Conservation (phyloP, 2,329 filamentous ascomycete genomes). For the Ceratocystis eucalypticola region DNA sequence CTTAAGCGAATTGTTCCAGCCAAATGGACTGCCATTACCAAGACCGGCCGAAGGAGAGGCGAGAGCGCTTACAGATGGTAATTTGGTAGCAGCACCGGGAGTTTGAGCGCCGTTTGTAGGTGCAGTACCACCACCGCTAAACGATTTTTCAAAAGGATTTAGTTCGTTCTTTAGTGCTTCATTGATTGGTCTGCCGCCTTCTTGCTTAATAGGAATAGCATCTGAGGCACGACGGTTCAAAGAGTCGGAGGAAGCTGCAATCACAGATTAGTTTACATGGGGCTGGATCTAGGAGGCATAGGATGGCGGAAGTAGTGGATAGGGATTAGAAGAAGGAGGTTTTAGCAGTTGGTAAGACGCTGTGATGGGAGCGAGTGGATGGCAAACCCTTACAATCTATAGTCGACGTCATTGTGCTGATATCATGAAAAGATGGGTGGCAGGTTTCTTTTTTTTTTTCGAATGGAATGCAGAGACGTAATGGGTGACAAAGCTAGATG, state of each 20-base stretch:
- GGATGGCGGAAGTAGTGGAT: background rate
- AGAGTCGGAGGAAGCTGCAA: conserved; percentile 4
- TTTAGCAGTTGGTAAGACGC: background rate
- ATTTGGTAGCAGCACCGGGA: conserved; percentile 59
- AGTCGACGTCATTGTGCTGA: conserved; percentile 16
- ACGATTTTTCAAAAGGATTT: conserved; percentile 95
- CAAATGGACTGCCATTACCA: conserved; percentile 16
- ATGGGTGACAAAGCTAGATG: background rate
- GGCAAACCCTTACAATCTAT: conserved; percentile 15
- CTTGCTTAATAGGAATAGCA: conserved; percentile 11
- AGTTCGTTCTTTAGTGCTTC: conserved; percentile 59
- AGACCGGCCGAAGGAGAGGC: conserved; percentile 65
- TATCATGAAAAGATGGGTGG: conserved; percentile 10
- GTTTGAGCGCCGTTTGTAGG: conserved; percentile 39
- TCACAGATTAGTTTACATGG: background rate
- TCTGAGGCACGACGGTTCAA: conserved; percentile 9
- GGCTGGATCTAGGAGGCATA: background rate
- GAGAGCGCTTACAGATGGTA: conserved; percentile 80
- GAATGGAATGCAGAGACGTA: background rate
- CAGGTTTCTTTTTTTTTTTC: background rate
- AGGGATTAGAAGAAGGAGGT: background rate
- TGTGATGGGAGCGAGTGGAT: background rate
- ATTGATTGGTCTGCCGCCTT: conserved; percentile 4
- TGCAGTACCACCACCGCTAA: conserved; percentile 41
- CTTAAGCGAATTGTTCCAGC: conserved; percentile 54